Base-by-base conservation (phyloP, 257 asterid genomes). In the Rauvolfia tetraphylla region DNA sequence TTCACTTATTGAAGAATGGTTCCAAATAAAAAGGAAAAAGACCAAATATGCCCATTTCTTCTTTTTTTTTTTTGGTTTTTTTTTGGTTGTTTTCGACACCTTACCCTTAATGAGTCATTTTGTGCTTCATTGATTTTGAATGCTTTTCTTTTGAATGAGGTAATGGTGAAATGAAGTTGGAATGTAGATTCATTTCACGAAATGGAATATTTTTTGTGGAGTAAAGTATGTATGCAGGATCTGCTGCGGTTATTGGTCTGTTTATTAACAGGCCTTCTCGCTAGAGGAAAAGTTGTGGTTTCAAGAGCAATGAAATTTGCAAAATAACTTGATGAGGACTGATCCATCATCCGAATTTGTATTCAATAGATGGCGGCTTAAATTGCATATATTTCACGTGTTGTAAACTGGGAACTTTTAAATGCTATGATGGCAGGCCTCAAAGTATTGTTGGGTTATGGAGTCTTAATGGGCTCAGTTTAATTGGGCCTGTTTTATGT, bases 1-100 rank as follows among this genome's bases (percentile, higher is more conserved):
- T 71, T 72, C 61, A 80, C 46, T 33, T 34, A 17, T 65, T 65
- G 38, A 59, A n/a, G 36, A 58, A 10, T 25, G 22, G 20, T 57
- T 58, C 14, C 66, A 27, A 58, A 2, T 12, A 11, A 20, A 62
- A 1, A 62, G 11, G 31, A 20, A 22, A 31, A 31, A 34, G 5
- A 65, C 1, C 7, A 65, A 65, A 33, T 12, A 63, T 63, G n/a
- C 25, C 5, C 3, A 3, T 41, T n/a, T n/a, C n/a, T n/a, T n/a
- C n/a, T n/a, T n/a, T n/a, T n/a, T n/a, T n/a, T n/a, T n/a, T n/a
- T n/a, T n/a, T n/a, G n/a, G n/a, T n/a, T n/a, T n/a, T n/a, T n/a
- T n/a, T n/a, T n/a, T n/a, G n/a, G n/a, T n/a, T n/a, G n/a, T n/a
- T n/a, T n/a, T n/a, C n/a, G n/a, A n/a, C 41, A 25, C 41, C 9